Evolutionary conservation across 495 filamentous ascomycete species (phyloP), one percentile per base, ranked within the genome.

Genomic region (Aspergillus campestris): DNA sequence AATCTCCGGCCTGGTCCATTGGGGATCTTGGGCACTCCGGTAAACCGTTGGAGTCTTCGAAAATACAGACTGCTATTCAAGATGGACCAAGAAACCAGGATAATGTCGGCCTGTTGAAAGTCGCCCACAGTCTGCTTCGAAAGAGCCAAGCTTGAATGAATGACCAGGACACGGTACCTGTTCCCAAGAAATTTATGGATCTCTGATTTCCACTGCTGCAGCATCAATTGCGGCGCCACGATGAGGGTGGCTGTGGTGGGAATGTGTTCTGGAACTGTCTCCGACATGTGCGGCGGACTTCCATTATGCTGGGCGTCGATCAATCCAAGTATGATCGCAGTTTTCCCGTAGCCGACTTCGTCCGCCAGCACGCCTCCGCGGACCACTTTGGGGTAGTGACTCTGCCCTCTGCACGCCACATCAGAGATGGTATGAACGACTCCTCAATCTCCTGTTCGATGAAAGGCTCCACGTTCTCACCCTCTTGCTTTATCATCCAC

Each of bases 301-400:
- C 31, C 40, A 52, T 44, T 45, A 14, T 61, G 48, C 42, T 75
- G 72, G 8, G 51, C 41, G 35, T 83, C 77, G 14, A 87, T 77
- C 13, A 92, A 60, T 0, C 73, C 84, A 7, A 94, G 69, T 1
- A 73, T 77, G n/a, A 80, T 72, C 3, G 84, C 77, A 0, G 88
- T 95, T 54, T 95, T 95, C 1, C 88, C 88, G 56, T 85, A 92
- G 8, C 84, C 85, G 34, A 89, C 82, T 41, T 86, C 72, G 49
- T 91, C 84, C 4, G 85, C 85, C 1, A 88, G 68, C 18, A 92
- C 70, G 11, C 88, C 88, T 15, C 88, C 88, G 7, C 68, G 72
- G 43, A 80, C 53, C 7, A 47, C 56, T 31, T 76, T 63, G 1
- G 61, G 38, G 52, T 50, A 4, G 44, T 47, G 18, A 71, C 74